Evolutionary conservation across 192 early-diverging fungal genomes (phyloP).

Genomic region (Rhizophagus sp.): DNA sequence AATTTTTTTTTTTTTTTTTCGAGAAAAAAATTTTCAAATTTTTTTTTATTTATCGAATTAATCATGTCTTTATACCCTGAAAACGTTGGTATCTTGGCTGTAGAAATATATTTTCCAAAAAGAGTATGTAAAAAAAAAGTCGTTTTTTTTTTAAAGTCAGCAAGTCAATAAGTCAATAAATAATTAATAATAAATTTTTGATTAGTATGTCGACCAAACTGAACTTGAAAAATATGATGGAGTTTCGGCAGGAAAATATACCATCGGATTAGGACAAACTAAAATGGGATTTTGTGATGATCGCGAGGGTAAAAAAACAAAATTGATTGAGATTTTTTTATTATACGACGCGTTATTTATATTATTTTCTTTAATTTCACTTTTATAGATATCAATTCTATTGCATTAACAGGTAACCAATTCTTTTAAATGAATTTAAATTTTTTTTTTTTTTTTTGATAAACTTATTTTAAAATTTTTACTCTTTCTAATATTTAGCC

Average conservation of each 20-base stretch:
- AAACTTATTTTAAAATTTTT: background rate
- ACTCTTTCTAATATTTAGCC: conserved; percentile 44
- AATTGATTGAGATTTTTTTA: background rate
- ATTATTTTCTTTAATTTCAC: no score
- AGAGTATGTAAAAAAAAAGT: conserved; percentile 40
- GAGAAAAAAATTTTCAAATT: no score
- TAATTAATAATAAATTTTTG: background rate
- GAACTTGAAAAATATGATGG: conserved; percentile 86
- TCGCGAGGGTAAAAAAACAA: conserved; percentile 58
- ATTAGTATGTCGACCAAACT: conserved; percentile 60
- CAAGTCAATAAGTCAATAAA: no score
- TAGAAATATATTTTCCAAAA: conserved; percentile 53
- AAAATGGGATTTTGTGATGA: conserved; percentile 97
- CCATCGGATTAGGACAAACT: conserved; percentile 94
- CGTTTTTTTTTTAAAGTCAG: no score
- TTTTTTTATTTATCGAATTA: no score
- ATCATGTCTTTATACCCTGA: conserved; percentile 32
- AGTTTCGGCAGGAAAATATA: conserved; percentile 96
- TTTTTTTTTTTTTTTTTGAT: no score
- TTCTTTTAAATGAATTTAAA: background rate
- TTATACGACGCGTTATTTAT: background rate
- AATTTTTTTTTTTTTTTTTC: no score
- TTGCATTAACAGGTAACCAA: conserved; percentile 76
- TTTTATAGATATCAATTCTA: conserved; percentile 77
- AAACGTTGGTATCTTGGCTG: conserved; percentile 50